Evolutionary conservation across 805 yeast genomes (phyloP).

Genomic region (Candida nitratophila): DNA sequence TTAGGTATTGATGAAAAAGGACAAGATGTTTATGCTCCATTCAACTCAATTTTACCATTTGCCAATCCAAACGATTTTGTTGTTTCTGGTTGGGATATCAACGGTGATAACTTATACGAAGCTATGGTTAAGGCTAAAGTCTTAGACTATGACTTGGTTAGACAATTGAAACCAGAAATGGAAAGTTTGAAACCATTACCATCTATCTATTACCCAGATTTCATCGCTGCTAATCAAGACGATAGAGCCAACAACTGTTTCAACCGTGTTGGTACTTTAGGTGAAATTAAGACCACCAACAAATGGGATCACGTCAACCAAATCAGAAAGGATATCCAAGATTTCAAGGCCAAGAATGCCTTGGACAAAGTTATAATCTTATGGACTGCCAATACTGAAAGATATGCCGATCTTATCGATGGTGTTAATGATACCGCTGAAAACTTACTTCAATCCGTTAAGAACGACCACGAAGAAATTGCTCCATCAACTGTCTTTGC

Average conservation of each 20-base stretch:
- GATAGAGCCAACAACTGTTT: constrained; percentile 86
- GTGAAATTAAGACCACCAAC: constrained; percentile 44
- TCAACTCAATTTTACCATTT: constrained; percentile 83
- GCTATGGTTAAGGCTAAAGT: constrained; percentile 86
- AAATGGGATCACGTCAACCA: constrained; percentile 89
- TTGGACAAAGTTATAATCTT: constrained; percentile 85
- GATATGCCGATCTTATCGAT: constrained; percentile 68
- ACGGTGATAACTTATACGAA: constrained; percentile 56
- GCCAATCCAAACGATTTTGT: constrained; percentile 85
- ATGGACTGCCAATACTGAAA: constrained; percentile 98
- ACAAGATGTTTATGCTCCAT: constrained; percentile 86
- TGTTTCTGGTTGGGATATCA: constrained; percentile 94
- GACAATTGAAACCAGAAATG: constrained; percentile 61
- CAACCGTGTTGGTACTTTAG: constrained; percentile 42
- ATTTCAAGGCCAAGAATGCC: constrained; percentile 62
- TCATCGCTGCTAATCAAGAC: constrained; percentile 90
- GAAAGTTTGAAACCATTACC: constrained; percentile 62
- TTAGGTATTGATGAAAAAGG: constrained; percentile 80
- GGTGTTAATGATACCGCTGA: constrained; percentile 90
- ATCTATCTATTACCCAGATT: constrained; percentile 91
- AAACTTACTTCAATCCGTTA: constrained; percentile 65
- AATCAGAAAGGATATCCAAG: constrained; percentile 75
- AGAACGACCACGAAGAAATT: constrained; percentile 72
- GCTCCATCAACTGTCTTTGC: constrained; percentile 94
- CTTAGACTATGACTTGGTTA: constrained; percentile 77